Base-by-base conservation (phyloP, 495 filamentous ascomycete species). In the Sordaria brevicollis region DNA sequence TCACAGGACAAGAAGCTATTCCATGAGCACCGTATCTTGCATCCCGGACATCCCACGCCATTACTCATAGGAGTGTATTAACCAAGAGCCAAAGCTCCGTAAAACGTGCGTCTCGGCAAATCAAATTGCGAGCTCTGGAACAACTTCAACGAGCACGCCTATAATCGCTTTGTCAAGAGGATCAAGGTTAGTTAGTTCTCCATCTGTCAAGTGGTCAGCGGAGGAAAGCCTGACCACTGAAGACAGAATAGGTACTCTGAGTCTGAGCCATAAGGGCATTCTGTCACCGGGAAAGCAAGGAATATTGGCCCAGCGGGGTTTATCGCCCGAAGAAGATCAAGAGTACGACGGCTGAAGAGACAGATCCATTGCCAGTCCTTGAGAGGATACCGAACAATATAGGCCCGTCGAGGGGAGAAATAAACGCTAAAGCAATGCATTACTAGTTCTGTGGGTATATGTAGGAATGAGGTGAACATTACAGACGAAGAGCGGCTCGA, bases 111-210 rank as follows among this genome's bases (percentile, higher is more conserved):
- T 62, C 49, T 35, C 9, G 13, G 36, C 69, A 83, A 80, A 82
- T 69, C 67, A 78, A 15, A 81, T 81, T 54, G 79, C 81, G 34
- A 73, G 80, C 33, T 69, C 81, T n/a, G n/a, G n/a, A 82, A 81
- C 69, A 79, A 82, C 69, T 82, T 82, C 57, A 82, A 82, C 68
- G 72, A 74, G 25, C 80, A 82, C 54, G 79, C 78, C 5, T 83
- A 82, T 57, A 79, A 80, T 33, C 76, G 78, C 17, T 81, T 83
- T 69, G 76, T 81, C 4, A 79, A 81, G 67, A 81, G 77, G 17
- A 74, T 83, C 72, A 83, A 83, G 75, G 79, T 82, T 0, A 67
- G 70, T 69, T 33, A 11, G 19, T 21, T 10, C 13, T n/a, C 41
- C n/a, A 13, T 0, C 11, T 19, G 17, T 4, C 9, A 21, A 65